These are phyloP conservation scores for Heteromeles arbutifolia DNA, from an alignment of 306 rosid genomes.

Conservation along the genomic window DNA sequence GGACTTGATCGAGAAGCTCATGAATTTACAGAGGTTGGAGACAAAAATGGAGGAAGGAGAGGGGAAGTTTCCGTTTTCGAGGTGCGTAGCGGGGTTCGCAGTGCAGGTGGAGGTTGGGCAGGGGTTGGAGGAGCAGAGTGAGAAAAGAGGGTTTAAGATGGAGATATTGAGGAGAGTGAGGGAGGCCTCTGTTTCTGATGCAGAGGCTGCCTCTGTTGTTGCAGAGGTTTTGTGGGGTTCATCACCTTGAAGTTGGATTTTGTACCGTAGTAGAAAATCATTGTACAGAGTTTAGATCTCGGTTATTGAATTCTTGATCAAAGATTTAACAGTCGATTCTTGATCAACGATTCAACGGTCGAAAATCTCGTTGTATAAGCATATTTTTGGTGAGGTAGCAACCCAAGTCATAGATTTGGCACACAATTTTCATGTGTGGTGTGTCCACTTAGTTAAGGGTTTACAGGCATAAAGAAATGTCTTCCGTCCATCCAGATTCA, in stretches of 20 bases:
- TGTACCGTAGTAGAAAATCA: no score
- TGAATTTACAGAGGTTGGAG: conserved; percentile 48
- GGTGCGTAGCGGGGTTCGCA: conserved; percentile 52
- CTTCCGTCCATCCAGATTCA: conserved; percentile 45
- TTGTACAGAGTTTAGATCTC: no score
- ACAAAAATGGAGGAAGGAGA: neutral
- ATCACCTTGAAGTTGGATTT: conserved; percentile 26
- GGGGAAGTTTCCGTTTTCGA: conserved; percentile 22
- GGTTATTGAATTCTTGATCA: no score
- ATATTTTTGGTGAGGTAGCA: neutral
- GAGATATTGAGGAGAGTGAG: conserved; percentile 43
- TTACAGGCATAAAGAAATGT: neutral
- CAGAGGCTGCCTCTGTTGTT: conserved; percentile 42
- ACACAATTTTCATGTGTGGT: neutral
- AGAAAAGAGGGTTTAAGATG: conserved; percentile 43
- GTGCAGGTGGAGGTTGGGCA: conserved; percentile 54
- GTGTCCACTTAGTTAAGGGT: neutral
- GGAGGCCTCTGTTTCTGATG: conserved; percentile 44
- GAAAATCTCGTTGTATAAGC: neutral
- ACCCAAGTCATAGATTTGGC: neutral
- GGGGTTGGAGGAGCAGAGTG: conserved; percentile 40
- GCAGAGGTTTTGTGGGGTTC: conserved; percentile 65
- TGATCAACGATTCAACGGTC: no score
- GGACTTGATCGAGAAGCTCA: conserved; percentile 35
- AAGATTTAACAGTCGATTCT: no score